Base-by-base conservation (phyloP, 2,329 filamentous ascomycete genomes). In the Aspergillus piperis region DNA sequence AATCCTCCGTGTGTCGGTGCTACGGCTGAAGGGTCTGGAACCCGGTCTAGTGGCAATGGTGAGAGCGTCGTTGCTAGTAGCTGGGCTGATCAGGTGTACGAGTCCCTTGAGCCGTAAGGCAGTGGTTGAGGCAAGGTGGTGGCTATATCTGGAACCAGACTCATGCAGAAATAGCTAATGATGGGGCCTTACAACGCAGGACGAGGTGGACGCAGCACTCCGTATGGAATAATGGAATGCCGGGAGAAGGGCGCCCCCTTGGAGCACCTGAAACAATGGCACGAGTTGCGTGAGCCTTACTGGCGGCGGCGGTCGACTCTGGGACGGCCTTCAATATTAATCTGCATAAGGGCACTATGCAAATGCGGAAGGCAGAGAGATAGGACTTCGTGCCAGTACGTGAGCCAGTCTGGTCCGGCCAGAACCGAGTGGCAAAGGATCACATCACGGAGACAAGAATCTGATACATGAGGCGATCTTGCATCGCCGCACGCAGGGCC, bases 401-500 rank as follows among this genome's bases (percentile, higher is more conserved):
- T 27, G 25, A 30, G 10, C 25, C 32, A 50, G n/a, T 3, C 25
- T 32, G 47, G 47, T 3, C 38, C 53, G 36, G 53, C 53, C 53
- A 55, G 41, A 32, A 50, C 47, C 47, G 47, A 50, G 47, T 50
- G 47, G 47, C 47, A 17, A 50, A 19, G 47, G 47, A 32, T 27
- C 47, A 30, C 47, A 32, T 27, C 47, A 50, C 17, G 47, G 25
- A 50, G 47, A 49, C 21, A n/a, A 27, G 47, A 55, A 55, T 55
- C 53, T 47, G 53, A 55, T 55, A 55, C 53, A 55, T 55, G 53
- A 55, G 53, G 53, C 21, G 53, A 55, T 55, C 53, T 55, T 55
- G 53, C 53, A 47, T 55, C 41, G 53, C 42, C n/a, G 53, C 53
- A 55, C 53, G 53, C 53, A 42, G 53, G 39, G 53, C 25, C 53